Base-by-base conservation (phyloP, 129 eudicot genomes). In the Ambrosia artemisiifolia region DNA sequence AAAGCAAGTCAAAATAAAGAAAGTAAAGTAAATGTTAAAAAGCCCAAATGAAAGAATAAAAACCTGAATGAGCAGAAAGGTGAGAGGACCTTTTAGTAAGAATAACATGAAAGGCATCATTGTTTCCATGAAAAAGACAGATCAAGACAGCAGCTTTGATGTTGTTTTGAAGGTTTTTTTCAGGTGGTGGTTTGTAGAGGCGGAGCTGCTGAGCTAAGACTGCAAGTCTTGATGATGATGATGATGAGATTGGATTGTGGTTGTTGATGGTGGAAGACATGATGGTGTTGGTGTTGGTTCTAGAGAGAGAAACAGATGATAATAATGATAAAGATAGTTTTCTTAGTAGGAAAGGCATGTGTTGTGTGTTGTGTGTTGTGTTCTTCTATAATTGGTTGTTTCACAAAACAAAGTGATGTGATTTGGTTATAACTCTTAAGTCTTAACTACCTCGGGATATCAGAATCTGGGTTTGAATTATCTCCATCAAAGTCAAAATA, bases 51-150 rank as follows among this genome's bases (percentile, higher is more conserved):
- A 24, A 24, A 40, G 2, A 7, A 40, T 40, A 7, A 36, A 3
- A 36, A 91, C 97, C 97, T 47, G 97, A 84, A 65, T 91, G 95
- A 70, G 95, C 76, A 33, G 97, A 91, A 16, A 91, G 90, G 71
- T 33, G 63, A 12, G 95, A 86, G 49, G 97, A 91, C 28, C 97
- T 69, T 78, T 91, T 91, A 50, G 97, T 91, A 57, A 91, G 95
- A 75, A 91, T 85, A 57, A 91, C 97, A 19, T 90, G 83, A 11
- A 88, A 72, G 35, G 75, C 88, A 60, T 60, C 20, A 59, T 84
- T 69, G 49, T 68, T 74, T 28, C 83, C 92, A 80, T 91, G 85
- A 74, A 83, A 91, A 8, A 91, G 82, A 77, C 97, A 91, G 14
- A 91, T 80, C 57, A 91, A 81, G 38, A 91, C 97, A 53, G 97